phyloP scores from a whole-genome alignment of 305 asterid genomes.

The Solanum hybrid region DNA sequence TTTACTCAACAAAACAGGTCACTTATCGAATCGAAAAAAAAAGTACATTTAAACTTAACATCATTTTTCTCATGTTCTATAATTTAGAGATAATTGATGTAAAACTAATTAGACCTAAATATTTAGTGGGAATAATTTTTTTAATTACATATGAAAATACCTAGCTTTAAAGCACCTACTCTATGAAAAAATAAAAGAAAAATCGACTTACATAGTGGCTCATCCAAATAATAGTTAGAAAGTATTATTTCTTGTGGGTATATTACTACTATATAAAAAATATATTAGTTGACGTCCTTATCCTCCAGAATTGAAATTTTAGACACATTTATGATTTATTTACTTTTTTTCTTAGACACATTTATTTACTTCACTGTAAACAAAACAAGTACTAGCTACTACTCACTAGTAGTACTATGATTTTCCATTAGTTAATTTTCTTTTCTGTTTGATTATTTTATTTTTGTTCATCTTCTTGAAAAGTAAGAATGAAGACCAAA shows the following conservation, averaged over 20 bases:
- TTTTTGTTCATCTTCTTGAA: neutral
- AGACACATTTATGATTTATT: neutral
- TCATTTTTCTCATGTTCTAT: neutral
- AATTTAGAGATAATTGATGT: neutral
- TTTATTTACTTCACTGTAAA: neutral
- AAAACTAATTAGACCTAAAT: neutral
- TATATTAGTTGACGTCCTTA: neutral
- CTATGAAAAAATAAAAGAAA: no score
- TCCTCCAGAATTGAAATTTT: neutral
- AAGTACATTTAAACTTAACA: neutral
- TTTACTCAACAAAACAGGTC: neutral
- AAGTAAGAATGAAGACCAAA: slow-evolving; percentile 8
- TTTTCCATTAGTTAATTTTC: neutral
- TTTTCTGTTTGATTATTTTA: neutral
- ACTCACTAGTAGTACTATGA: neutral
- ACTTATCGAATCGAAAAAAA: neutral
- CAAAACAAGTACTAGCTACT: neutral
- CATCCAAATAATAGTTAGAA: no score
- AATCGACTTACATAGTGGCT: no score
- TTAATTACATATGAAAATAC: neutral
- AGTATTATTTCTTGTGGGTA: neutral
- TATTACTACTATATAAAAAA: no score
- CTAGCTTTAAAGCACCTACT: neutral
- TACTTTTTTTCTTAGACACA: neutral
- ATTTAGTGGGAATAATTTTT: neutral